Evolutionary conservation across 2,329 filamentous ascomycete species (phyloP).

Genomic region (Bipolaris gigantea): DNA sequence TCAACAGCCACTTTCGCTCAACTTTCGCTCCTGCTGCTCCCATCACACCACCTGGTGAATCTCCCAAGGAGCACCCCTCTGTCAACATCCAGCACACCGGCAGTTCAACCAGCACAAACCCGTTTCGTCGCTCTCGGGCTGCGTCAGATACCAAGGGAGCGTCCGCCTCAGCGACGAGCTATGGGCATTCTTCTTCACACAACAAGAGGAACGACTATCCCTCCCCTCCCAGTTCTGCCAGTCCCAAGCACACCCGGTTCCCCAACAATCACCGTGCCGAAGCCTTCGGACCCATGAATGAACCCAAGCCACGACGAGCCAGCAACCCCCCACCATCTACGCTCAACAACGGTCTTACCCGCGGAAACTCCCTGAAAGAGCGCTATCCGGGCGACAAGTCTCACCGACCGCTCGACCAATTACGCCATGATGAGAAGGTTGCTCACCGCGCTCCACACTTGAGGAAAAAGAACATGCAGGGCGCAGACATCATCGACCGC

Average conservation of each 20-base stretch:
- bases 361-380: constrained; percentile 58
- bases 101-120: constrained; percentile 48
- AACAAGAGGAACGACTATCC: constrained; percentile 45
- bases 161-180: constrained; percentile 18
- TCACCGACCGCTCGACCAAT: constrained; percentile 67
- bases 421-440: constrained; percentile 63
- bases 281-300: constrained; percentile 36
- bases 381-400: constrained; percentile 67
- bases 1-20: constrained; percentile 59
- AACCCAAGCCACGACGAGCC: constrained; percentile 38
- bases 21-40: constrained; percentile 47
- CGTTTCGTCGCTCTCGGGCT: constrained; percentile 45
- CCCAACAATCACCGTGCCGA: constrained; percentile 36
- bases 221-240: constrained; percentile 59
- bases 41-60: constrained; percentile 37
- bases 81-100: constrained; percentile 41
- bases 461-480: constrained; percentile 65
- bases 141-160: constrained; percentile 35
- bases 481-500: constrained; percentile 76
- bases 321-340: constrained; percentile 33
- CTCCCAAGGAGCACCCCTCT: constrained; percentile 27
- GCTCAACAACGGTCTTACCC: constrained; percentile 27
- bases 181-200: constrained; percentile 22
- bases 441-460: constrained; percentile 70
- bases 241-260: constrained; percentile 51